These are phyloP conservation scores for Austroboletus festivus DNA, from an alignment of 768 basidiomycete species.

Conservation along the genomic window DNA sequence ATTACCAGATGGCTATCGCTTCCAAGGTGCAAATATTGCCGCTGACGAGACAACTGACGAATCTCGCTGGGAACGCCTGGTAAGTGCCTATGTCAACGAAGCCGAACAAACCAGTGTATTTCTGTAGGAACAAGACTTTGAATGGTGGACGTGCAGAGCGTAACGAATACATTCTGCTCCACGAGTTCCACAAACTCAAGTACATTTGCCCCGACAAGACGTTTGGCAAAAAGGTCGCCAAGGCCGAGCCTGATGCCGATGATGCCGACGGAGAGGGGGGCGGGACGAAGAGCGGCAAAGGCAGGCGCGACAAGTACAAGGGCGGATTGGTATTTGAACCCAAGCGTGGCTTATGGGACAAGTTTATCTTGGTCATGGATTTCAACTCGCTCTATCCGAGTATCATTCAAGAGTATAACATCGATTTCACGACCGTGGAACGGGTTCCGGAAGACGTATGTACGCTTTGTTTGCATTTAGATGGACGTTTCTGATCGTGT, in stretches of 20 bases:
- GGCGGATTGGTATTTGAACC: slow-evolving; percentile 98
- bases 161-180: slow-evolving; percentile 97
- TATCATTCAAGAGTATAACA: slow-evolving; percentile 99
- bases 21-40: slow-evolving; percentile 92
- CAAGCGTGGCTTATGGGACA: slow-evolving; percentile 94
- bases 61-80: slow-evolving; percentile 97
- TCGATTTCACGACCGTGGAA: slow-evolving; percentile 96
- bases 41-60: slow-evolving; percentile 89
- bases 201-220: slow-evolving; percentile 96
- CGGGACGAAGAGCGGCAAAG: slow-evolving; percentile 51
- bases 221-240: slow-evolving; percentile 71
- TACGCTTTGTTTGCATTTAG: neutral
- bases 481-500: neutral
- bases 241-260: slow-evolving; percentile 48
- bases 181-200: slow-evolving; percentile 95
- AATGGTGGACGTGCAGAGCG: slow-evolving; percentile 98
- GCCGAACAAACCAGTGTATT: neutral
- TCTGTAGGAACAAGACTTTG: slow-evolving; percentile 86
- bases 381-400: slow-evolving; percentile 99
- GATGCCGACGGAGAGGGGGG: slow-evolving; percentile 50
- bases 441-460: slow-evolving; percentile 57
- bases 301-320: slow-evolving; percentile 93
- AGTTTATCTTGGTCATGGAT: slow-evolving; percentile 97
- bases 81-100: slow-evolving; percentile 34
- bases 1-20: slow-evolving; percentile 96